phyloP scores from a whole-genome alignment of 352 stramenopile species.

The Globisporangium carolinianum region DNA sequence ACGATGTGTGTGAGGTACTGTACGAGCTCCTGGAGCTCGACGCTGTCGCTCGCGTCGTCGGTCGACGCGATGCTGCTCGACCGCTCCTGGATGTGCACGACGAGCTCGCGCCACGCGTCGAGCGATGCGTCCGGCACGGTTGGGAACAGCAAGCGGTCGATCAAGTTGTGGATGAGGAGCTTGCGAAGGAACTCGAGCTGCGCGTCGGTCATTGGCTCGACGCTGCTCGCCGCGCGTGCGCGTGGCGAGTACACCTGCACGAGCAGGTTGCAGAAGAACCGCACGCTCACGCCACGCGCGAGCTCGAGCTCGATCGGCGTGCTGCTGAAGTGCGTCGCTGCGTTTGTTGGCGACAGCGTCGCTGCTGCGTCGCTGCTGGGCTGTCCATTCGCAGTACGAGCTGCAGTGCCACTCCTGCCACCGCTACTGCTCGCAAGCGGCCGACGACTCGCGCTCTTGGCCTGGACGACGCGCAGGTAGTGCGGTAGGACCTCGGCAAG shows the following conservation, averaged over 20 bases:
- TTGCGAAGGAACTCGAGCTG: conserved; percentile 32
- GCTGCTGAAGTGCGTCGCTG: conserved; percentile 10
- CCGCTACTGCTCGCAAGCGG: neutral
- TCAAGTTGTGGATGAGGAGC: conserved; percentile 62
- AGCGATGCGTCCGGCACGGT: conserved; percentile 16
- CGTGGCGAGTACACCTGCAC: conserved; percentile 52
- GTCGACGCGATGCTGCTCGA: conserved; percentile 19
- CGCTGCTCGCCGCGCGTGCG: conserved; percentile 13
- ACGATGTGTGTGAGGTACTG: conserved; percentile 49
- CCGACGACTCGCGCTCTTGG: neutral
- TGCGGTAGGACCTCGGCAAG: conserved; percentile 47
- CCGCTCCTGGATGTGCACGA: conserved; percentile 56
- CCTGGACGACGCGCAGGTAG: conserved; percentile 53
- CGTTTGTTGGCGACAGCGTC: neutral
- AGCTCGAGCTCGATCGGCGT: conserved; percentile 13
- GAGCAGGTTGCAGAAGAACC: conserved; percentile 74
- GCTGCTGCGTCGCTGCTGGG: conserved; percentile 5
- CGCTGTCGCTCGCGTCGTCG: conserved; percentile 15
- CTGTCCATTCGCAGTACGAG: neutral
- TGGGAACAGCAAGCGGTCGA: conserved; percentile 60
- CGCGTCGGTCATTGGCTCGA: conserved; percentile 23
- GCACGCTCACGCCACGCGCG: conserved; percentile 35
- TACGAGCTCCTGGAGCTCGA: conserved; percentile 58
- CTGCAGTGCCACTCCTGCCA: neutral
- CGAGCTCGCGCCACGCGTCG: conserved; percentile 59